Evolutionary conservation across 495 filamentous ascomycete genomes (phyloP).

Genomic region (Thermochaetoides thermophila): DNA sequence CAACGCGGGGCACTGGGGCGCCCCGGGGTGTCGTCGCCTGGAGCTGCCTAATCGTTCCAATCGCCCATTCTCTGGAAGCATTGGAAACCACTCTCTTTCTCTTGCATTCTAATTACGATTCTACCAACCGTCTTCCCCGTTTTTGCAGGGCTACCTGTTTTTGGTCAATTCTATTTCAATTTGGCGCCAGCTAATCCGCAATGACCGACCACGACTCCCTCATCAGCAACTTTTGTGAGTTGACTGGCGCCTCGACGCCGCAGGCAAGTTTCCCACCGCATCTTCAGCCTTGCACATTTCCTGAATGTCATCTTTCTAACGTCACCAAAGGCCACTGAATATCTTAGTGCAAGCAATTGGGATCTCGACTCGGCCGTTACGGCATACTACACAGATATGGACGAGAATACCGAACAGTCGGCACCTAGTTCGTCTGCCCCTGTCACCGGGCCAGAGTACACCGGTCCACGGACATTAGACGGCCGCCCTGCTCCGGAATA

Average conservation of each 20-base stretch:
- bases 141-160: too few species aligned
- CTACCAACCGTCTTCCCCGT: background rate
- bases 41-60: background rate
- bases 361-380: slow-evolving; percentile 51
- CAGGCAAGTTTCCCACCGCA: slow-evolving; percentile 36
- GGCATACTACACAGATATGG: slow-evolving; percentile 55
- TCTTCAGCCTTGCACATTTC: background rate
- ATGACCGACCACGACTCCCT: slow-evolving; percentile 52
- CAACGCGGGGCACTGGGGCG: too few species aligned
- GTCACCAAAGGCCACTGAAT: slow-evolving; percentile 50
- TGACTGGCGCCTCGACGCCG: slow-evolving; percentile 50
- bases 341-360: slow-evolving; percentile 53
- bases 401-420: slow-evolving; percentile 29
- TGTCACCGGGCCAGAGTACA: slow-evolving; percentile 27
- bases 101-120: background rate
- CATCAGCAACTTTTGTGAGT: slow-evolving; percentile 55
- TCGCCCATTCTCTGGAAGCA: background rate
- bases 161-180: too few species aligned
- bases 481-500: slow-evolving; percentile 37
- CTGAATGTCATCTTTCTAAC: too few species aligned
- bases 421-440: slow-evolving; percentile 10
- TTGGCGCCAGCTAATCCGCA: too few species aligned
- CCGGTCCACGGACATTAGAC: slow-evolving; percentile 40
- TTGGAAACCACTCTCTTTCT: background rate
- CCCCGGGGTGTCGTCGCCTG: slow-evolving; percentile 1